Evolutionary conservation across 768 basidiomycete genomes (phyloP), one percentile per base, ranked within the genome.

Genomic region (Calocybe cyanea): DNA sequence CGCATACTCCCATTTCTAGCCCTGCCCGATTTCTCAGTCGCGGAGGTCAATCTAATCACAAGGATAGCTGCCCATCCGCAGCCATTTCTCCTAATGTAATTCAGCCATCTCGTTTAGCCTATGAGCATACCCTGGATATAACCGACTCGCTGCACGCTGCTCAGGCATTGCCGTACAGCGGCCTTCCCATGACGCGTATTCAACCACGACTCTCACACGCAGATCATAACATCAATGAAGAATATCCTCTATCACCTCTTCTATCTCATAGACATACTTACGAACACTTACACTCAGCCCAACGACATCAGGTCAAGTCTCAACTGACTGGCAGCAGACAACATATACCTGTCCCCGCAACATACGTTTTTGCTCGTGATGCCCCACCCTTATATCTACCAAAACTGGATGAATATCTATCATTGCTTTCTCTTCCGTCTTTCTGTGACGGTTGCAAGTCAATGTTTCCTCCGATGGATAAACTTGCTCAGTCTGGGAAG

Each of bases 381-480:
- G 80, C 84, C 2, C 68, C 73, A 5, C 77, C 81, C 0, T 62
- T 88, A 17, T 71, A 71, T 45, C 70, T 89, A 10, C 83, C 85
- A 1, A 67, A 75, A 35, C 72, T 88, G 39, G 84, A 88, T 58
- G 55, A 66, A 4, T 70, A 79, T 54, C 63, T 87, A n/a, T 66
- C 78, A 1, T 61, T 64, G 7, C 50, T 85, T 4, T 66, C 70
- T 1, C 56, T 65, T 11, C 75, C 80, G 0, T 43, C 58, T 5
- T 79, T 85, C 46, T 49, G 65, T 1, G 46, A 49, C 37, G 59
- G 60, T 43, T 50, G 43, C 2, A 55, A 48, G 2, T 41, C 33
- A 10, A 81, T 81, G 75, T 87, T 87, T 52, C 72, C 74, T 41
- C 85, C 85, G 4, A 69, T 87, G 72, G 76, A 83, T 34, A 67